phyloP scores from a whole-genome alignment of 176 grass and related monocot species.

The Miscanthus lutarioriparius region DNA sequence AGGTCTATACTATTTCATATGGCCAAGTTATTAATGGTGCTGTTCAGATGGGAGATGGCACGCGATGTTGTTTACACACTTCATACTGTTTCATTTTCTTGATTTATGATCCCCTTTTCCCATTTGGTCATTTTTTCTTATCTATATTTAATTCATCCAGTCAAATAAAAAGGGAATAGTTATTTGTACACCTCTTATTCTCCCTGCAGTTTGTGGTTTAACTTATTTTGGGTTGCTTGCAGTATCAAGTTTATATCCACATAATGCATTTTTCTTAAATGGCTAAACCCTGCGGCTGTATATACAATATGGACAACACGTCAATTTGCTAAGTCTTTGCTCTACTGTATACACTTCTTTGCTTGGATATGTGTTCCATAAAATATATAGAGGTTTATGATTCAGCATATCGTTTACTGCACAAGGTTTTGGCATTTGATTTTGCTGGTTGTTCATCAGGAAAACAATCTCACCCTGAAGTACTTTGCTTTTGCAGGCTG shows the following conservation, averaged over 20 bases:
- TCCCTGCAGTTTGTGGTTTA: background rate
- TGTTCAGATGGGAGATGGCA: background rate
- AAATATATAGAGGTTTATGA: background rate
- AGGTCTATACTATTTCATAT: conserved; percentile 52
- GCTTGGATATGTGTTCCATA: background rate
- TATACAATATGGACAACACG: background rate
- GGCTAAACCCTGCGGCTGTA: background rate
- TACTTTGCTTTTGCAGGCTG: conserved; percentile 56
- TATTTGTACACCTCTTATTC: background rate
- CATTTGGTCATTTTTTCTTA: conserved; percentile 2
- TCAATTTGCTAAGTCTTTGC: background rate
- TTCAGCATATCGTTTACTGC: background rate
- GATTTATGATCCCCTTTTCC: background rate
- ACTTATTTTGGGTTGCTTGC: background rate
- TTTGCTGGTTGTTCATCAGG: background rate
- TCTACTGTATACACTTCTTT: background rate
- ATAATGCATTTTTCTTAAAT: background rate
- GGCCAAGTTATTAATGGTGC: background rate
- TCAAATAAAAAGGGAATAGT: background rate
- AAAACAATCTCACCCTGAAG: background rate
- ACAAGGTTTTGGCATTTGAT: background rate
- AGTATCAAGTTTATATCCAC: background rate
- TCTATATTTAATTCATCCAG: background rate
- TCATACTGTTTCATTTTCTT: background rate
- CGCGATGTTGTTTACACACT: background rate